These are phyloP conservation scores for Saccharomycopsis sp. DNA, from an alignment of 805 yeast species.

Conservation along the genomic window DNA sequence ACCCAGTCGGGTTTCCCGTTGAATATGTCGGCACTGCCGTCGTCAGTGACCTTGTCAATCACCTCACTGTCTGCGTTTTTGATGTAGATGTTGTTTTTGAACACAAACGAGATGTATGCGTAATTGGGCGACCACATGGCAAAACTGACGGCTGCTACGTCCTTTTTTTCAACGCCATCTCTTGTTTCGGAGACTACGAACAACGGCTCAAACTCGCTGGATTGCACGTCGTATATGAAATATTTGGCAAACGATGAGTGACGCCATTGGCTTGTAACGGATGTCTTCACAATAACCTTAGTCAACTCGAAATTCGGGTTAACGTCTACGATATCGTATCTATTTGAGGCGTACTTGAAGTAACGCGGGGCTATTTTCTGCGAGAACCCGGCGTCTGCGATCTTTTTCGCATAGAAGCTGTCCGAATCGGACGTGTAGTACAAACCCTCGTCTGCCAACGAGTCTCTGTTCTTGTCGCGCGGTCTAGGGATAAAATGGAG, in stretches of 20 bases:
- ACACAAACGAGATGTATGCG: constrained; percentile 49
- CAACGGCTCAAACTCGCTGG: constrained; percentile 30
- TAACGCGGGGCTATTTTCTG: constrained; percentile 26
- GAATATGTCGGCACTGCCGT: constrained; percentile 65
- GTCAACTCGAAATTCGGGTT: constrained; percentile 40
- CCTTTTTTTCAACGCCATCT: constrained; percentile 23
- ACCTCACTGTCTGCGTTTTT: constrained; percentile 31
- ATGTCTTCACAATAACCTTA: constrained; percentile 50
- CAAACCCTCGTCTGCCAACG: constrained; percentile 37
- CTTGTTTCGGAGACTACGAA: constrained; percentile 12
- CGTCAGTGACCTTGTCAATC: constrained; percentile 49
- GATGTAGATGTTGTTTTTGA: constrained; percentile 47
- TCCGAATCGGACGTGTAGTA: constrained; percentile 26
- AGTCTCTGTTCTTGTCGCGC: neutral
- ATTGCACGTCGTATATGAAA: constrained; percentile 51
- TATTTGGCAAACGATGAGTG: constrained; percentile 58
- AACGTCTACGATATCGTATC: constrained; percentile 34
- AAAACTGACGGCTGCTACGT: constrained; percentile 37
- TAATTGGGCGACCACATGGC: constrained; percentile 59
- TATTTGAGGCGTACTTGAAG: constrained; percentile 37
- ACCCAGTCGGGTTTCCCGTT: constrained; percentile 95
- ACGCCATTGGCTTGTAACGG: constrained; percentile 49
- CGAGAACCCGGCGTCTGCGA: constrained; percentile 25
- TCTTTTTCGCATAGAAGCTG: constrained; percentile 28
- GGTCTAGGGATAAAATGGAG: neutral